A percentile compares a stretch with the other conserved stretches of the same genome.
Conservation (phyloP, 2,329 filamentous ascomycete genomes). For the Fusarium liriodendri region DNA sequence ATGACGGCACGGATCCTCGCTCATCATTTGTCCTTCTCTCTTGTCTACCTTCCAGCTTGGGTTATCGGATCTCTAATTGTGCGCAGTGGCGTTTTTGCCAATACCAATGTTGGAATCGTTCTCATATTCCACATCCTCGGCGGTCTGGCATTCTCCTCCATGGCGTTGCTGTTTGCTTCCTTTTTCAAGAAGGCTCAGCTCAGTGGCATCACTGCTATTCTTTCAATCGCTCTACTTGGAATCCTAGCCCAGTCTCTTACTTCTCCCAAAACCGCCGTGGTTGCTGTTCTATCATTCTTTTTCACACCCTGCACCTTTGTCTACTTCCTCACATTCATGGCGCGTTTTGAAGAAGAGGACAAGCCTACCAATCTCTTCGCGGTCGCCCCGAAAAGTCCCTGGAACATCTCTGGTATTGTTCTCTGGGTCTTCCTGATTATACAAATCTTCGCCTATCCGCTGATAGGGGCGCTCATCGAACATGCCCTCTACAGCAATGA, state of each 20-base stretch:
- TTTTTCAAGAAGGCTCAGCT: constrained; percentile 91
- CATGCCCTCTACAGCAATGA: constrained; percentile 80
- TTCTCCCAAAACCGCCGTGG: constrained; percentile 69
- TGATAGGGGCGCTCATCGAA: constrained; percentile 81
- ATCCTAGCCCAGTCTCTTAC: constrained; percentile 84
- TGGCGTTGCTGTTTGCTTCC: constrained; percentile 82
- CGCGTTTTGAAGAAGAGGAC: constrained; percentile 77
- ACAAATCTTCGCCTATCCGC: constrained; percentile 82
- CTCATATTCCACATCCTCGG: constrained; percentile 79
- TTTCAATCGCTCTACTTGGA: constrained; percentile 79
- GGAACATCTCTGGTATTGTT: constrained; percentile 76
- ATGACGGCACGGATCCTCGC: constrained; percentile 82
- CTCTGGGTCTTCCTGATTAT: constrained; percentile 82
- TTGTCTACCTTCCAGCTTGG: constrained; percentile 87
- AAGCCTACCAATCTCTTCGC: constrained; percentile 70
- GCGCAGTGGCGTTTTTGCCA: constrained; percentile 70
- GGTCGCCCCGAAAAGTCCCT: constrained; percentile 73
- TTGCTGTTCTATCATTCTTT: constrained; percentile 77
- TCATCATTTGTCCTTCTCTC: constrained; percentile 82
- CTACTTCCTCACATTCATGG: constrained; percentile 80
- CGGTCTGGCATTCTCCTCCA: constrained; percentile 82
- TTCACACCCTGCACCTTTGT: constrained; percentile 92
- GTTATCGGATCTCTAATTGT: constrained; percentile 78
- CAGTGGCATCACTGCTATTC: constrained; percentile 82
- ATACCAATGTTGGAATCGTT: constrained; percentile 73